Evolutionary conservation across 805 yeast species (phyloP).

Genomic region (Metschnikowia picachoensis): DNA sequence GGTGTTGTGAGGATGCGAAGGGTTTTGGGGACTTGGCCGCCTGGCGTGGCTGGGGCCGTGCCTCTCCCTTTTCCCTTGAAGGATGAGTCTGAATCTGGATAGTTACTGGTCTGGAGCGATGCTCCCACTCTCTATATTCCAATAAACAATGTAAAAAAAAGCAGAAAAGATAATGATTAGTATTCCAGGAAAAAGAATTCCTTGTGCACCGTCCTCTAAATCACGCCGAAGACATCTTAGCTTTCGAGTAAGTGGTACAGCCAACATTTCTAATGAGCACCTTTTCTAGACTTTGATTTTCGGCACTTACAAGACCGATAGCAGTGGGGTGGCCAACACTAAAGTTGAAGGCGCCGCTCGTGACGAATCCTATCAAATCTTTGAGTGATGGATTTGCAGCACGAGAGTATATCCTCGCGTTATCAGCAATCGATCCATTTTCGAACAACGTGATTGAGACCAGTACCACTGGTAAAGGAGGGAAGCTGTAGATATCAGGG

Average conservation of each 20-base stretch:
- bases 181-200: too few relatives aligned
- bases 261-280: slow-evolving; percentile 57
- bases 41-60: too few relatives aligned
- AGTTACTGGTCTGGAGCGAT: too few relatives aligned
- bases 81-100: too few relatives aligned
- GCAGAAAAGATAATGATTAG: too few relatives aligned
- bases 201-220: too few relatives aligned
- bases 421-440: slow-evolving; percentile 62
- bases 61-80: too few relatives aligned
- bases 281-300: slow-evolving; percentile 11
- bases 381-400: slow-evolving; percentile 43
- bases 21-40: too few relatives aligned
- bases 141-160: too few relatives aligned
- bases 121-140: too few relatives aligned
- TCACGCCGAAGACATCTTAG: not conserved
- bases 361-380: slow-evolving; percentile 69
- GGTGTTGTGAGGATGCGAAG: too few relatives aligned
- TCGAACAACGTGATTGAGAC: slow-evolving; percentile 37
- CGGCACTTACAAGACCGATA: slow-evolving; percentile 56
- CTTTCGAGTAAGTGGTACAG: slow-evolving; percentile 23
- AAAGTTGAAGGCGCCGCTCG: slow-evolving; percentile 70
- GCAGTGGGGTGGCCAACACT: slow-evolving; percentile 61
- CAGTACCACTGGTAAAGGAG: slow-evolving; percentile 40
- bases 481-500: slow-evolving; percentile 15
- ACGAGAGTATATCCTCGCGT: slow-evolving; percentile 66